Evolutionary conservation across 805 yeast species (phyloP), one percentile per base, ranked within the genome.

Genomic region (Candida berthetii): DNA sequence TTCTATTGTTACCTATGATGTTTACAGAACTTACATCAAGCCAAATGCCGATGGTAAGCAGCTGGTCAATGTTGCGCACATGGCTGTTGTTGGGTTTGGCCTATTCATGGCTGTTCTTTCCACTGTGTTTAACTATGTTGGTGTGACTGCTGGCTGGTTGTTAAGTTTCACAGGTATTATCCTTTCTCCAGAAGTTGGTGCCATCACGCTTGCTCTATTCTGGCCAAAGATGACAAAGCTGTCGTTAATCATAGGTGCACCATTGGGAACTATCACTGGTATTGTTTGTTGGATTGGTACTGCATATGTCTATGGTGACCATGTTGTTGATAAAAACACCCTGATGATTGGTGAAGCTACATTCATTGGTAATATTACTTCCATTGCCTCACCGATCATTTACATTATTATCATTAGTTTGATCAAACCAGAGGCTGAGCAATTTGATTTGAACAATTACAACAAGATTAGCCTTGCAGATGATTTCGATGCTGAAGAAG

Each of bases 101-200:
- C 37, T 74, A 8, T 48, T 64, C 25, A 61, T 64, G 60, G 72
- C 64, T 13, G 60, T 57, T 27, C 40, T 66, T 20, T 57, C 74
- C 1, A 62, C 62, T 25, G 57, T 61, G 14, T 68, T 70, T 54
- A 65, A 66, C 47, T 65, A 68, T 44, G 53, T 64, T 33, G 72
- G 73, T 34, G 65, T 68, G 24, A 61, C 71, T 33, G 62, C 62
- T 18, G 63, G 68, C 7, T 69, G 72, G 72, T 44, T 69, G 24
- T 52, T 67, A 19, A 53, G 61, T 33, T 64, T 68, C 46, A 50
- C 56, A 13, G 74, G 74, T 41, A 66, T 70, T 39, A 54, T 65
- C 18, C 46, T 69, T 35, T 54, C 60, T 10, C 70, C 72, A 3
- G 69, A 60, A 39, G 68, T 61, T 13, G 46, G 53, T 28, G 59